Percentiles rank a stretch among this genome's conserved stretches.
These are phyloP conservation scores for Cyclanthera cordifolia DNA, from an alignment of 306 rosid species.

Conservation along the genomic window DNA sequence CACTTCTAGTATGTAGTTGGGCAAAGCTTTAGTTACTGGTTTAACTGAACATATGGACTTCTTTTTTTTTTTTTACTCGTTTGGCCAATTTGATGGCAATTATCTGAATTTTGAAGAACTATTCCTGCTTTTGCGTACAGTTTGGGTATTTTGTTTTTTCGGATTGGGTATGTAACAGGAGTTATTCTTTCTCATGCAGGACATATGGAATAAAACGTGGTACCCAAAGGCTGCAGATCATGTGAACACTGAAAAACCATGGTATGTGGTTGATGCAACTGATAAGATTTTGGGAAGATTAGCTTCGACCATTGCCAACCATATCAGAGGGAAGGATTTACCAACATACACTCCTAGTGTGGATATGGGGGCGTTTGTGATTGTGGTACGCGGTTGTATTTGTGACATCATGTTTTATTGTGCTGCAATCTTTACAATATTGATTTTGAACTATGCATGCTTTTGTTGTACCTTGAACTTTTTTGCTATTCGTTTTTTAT, in stretches of 20 bases:
- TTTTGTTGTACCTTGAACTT: not conserved
- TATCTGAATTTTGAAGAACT: not conserved
- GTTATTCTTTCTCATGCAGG: slow-evolving; percentile 28
- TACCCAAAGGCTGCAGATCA: slow-evolving; percentile 96
- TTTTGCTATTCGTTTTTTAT: not conserved
- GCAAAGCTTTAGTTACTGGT: no score
- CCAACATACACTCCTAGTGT: slow-evolving; percentile 86
- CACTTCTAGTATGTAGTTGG: no score
- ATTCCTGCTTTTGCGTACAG: not conserved
- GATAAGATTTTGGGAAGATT: slow-evolving; percentile 84
- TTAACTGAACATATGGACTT: no score
- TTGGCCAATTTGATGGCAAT: not conserved
- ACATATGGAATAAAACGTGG: slow-evolving; percentile 89
- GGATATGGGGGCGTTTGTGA: slow-evolving; percentile 94
- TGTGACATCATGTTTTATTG: not conserved
- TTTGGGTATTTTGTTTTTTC: not conserved
- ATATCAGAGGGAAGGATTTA: slow-evolving; percentile 72
- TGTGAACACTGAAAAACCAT: slow-evolving; percentile 67
- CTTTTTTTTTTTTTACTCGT: not conserved
- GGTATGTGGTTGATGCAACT: slow-evolving; percentile 88
- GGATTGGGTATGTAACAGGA: not conserved
- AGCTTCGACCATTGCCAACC: slow-evolving; percentile 79
- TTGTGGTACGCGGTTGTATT: slow-evolving; percentile 59
- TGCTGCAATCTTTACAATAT: not conserved
- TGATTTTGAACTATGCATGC: not conserved